Percentiles rank a stretch among this genome's conserved stretches.
Conservation (phyloP, 306 rosid genomes). For the Calophaca sinica region DNA sequence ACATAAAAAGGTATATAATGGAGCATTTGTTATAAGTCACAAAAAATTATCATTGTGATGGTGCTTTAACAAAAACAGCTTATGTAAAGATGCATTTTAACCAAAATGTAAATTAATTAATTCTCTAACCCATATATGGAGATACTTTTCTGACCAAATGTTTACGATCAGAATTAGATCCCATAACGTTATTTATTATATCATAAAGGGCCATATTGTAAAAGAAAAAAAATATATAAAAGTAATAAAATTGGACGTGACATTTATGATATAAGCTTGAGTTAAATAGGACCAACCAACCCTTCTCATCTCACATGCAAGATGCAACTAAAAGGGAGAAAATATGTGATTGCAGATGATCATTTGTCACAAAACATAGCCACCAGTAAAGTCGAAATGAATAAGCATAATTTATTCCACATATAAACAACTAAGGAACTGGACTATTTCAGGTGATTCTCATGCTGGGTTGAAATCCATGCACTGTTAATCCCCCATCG, state of each 20-base stretch:
- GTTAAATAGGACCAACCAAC: not conserved
- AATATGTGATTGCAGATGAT: not conserved
- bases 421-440: not conserved
- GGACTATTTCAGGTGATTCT: conserved; percentile 43
- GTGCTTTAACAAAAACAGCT: not conserved
- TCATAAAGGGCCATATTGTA: not conserved
- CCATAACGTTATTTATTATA: not conserved
- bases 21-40: not conserved
- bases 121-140: not conserved
- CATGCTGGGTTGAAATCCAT: conserved; percentile 63
- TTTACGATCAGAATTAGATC: not conserved
- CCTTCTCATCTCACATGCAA: not conserved
- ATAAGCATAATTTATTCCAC: conserved; percentile 21
- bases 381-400: conserved; percentile 7
- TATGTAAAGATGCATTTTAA: not conserved
- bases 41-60: not conserved
- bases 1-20: not conserved
- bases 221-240: not conserved
- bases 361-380: conserved; percentile 6
- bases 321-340: not conserved
- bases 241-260: not conserved
- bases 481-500: conserved; percentile 82
- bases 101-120: not conserved
- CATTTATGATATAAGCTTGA: not conserved
- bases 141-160: not conserved